Evolutionary conservation across 306 rosid species (phyloP).

Genomic region (Astragalus membranaceus): DNA sequence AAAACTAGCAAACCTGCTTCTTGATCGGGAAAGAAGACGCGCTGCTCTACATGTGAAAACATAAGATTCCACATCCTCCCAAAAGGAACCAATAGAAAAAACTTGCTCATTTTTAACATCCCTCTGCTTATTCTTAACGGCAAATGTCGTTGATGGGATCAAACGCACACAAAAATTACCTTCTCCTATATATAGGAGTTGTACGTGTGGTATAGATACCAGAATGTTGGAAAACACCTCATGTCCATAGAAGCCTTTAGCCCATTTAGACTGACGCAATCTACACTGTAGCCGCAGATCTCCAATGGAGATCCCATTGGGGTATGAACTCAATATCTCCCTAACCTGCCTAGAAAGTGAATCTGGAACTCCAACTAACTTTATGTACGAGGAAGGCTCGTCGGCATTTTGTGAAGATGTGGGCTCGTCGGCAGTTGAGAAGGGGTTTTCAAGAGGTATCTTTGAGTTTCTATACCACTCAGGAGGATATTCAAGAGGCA

Average conservation of each 20-base stretch:
- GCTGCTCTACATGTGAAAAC: constrained; percentile 49
- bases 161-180: too few species aligned
- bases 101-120: constrained; percentile 27
- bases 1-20: constrained; percentile 55
- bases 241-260: constrained; percentile 46
- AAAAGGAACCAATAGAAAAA: constrained; percentile 50
- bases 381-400: too few species aligned
- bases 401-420: too few species aligned
- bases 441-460: too few species aligned
- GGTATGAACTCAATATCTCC: constrained; percentile 36
- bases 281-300: constrained; percentile 38
- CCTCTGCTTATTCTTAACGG: too few species aligned
- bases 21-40: constrained; percentile 46
- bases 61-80: constrained; percentile 63
- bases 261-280: constrained; percentile 25
- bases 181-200: too few species aligned
- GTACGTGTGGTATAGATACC: too few species aligned
- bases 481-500: too few species aligned
- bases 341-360: constrained; percentile 26
- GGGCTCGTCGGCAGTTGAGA: too few species aligned
- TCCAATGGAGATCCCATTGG: constrained; percentile 44
- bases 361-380: too few species aligned
- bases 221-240: constrained; percentile 46
- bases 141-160: too few species aligned
- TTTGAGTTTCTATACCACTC: too few species aligned